Evolutionary conservation across 352 stramenopile species (phyloP).

Genomic region (Paralagenidium karlingii): DNA sequence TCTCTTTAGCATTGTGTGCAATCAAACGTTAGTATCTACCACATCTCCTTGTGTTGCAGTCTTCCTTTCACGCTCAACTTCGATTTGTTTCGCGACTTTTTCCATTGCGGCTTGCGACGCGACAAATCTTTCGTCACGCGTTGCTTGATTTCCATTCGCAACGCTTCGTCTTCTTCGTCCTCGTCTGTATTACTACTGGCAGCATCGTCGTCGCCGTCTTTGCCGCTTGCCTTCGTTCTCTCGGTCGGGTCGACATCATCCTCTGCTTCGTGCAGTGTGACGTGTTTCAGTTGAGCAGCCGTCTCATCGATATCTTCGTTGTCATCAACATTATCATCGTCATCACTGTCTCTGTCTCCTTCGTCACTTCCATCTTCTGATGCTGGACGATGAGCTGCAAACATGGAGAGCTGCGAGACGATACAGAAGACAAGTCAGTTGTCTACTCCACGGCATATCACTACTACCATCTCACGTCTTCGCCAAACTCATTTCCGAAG

Average conservation of each 20-base stretch:
- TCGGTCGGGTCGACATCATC: conserved; percentile 21
- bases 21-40: too few relatives aligned
- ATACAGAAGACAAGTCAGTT: too few relatives aligned
- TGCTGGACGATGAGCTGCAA: conserved; percentile 44
- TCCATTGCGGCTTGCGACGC: conserved; percentile 37
- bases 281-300: conserved; percentile 7
- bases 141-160: too few relatives aligned
- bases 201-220: conserved; percentile 14
- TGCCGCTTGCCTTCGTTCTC: conserved; percentile 17
- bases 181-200: conserved; percentile 4
- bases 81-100: conserved; percentile 56
- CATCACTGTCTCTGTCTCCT: conserved; percentile 29
- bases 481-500: conserved; percentile 68
- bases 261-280: conserved; percentile 12
- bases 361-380: conserved; percentile 21
- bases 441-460: not conserved
- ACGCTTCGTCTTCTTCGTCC: conserved; percentile 10
- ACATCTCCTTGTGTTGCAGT: conserved; percentile 72
- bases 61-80: conserved; percentile 83
- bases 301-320: conserved; percentile 14
- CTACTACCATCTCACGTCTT: conserved; percentile 43
- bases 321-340: conserved; percentile 20
- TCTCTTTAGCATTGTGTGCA: too few relatives aligned
- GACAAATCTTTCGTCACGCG: conserved; percentile 63
- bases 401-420: conserved; percentile 65